Conservation (phyloP, 1,284 basidiomycete genomes). For the Trichosporon sp. region DNA sequence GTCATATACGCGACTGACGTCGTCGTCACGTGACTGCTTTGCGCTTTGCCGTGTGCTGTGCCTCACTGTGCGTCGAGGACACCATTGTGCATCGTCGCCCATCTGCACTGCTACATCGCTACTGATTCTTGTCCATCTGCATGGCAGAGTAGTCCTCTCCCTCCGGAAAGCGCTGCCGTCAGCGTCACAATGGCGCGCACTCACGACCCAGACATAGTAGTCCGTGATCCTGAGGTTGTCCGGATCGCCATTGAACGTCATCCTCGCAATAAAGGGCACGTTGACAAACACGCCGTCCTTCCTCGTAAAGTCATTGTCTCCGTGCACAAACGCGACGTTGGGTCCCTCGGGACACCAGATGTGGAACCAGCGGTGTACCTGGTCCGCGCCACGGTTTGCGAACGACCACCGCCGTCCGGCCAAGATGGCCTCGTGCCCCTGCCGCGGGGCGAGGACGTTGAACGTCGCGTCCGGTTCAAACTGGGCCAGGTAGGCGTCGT, state of each 20-base stretch:
- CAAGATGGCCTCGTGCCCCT: background rate
- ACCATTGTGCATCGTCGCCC: background rate
- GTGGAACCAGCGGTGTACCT: slow-evolving; percentile 1
- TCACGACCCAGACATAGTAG: slow-evolving; percentile 23
- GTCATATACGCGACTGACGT: background rate
- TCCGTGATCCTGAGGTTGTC: slow-evolving; percentile 8
- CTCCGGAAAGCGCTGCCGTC: background rate
- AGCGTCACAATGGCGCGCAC: background rate
- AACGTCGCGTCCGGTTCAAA: slow-evolving; percentile 18
- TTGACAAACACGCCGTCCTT: slow-evolving; percentile 14
- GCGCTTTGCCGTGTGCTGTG: background rate
- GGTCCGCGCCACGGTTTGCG: slow-evolving; percentile 3
- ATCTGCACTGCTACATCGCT: background rate
- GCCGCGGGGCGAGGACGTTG: slow-evolving; percentile 1
- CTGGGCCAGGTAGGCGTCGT: background rate
- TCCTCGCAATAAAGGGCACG: background rate
- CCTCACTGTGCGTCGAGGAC: background rate
- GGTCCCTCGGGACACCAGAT: background rate
- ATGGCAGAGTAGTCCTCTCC: background rate
- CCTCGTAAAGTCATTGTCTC: slow-evolving; percentile 19
- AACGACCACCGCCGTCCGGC: background rate
- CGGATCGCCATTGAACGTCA: slow-evolving; percentile 15
- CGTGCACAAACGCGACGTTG: background rate
- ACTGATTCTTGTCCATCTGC: background rate
- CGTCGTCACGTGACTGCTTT: background rate